Percentiles rank a stretch among this genome's conserved stretches.
Conservation (phyloP, 1,139 yeast genomes). For the Taiozyma onychis region DNA sequence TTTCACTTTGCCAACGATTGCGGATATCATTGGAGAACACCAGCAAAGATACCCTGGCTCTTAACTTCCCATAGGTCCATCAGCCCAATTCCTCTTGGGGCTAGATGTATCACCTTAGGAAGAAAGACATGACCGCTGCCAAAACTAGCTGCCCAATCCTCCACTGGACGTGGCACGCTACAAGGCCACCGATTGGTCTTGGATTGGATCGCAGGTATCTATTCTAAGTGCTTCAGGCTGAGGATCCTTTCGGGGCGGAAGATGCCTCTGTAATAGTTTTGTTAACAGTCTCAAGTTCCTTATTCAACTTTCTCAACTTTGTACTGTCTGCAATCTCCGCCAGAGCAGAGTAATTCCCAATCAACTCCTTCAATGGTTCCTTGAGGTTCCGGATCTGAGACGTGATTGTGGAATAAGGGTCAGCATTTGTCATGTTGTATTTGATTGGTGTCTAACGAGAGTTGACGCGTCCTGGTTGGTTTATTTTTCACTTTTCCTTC, state of each 20-base stretch:
- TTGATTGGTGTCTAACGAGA: background rate
- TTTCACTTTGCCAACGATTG: background rate
- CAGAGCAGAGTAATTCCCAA: constrained; percentile 1
- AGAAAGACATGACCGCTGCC: background rate
- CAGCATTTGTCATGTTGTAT: background rate
- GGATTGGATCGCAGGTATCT: background rate
- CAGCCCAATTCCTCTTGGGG: background rate
- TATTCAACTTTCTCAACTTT: background rate
- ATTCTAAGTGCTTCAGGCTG: background rate
- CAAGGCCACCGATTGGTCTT: background rate
- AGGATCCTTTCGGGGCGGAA: background rate
- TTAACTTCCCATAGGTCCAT: background rate
- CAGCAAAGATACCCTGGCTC: background rate
- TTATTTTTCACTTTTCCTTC: background rate
- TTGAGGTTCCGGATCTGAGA: constrained; percentile 3
- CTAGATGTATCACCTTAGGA: background rate
- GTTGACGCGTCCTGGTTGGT: background rate
- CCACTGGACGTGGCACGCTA: background rate
- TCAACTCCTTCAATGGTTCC: constrained; percentile 1
- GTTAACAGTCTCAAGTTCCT: constrained; percentile 1
- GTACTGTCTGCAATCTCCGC: constrained; percentile 1
- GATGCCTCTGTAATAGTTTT: background rate
- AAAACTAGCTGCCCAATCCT: background rate
- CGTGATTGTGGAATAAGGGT: constrained; percentile 1
- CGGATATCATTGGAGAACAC: background rate